phyloP scores from a whole-genome alignment of 768 basidiomycete species.

The Obba rivulosa region DNA sequence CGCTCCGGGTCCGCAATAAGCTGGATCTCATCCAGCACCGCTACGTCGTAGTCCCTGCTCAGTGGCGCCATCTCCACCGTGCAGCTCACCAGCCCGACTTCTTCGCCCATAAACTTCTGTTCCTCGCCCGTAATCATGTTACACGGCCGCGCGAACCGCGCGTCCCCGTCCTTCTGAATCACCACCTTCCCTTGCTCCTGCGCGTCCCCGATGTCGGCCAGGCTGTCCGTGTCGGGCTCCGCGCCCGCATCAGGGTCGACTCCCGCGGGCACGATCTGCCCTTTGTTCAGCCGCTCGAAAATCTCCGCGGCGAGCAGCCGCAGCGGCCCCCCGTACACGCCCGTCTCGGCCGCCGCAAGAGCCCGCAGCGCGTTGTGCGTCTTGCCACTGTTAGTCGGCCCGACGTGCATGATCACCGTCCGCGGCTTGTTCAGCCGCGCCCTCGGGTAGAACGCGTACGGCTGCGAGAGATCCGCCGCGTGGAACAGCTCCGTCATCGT shows the following conservation, averaged over 20 bases:
- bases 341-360: constrained; percentile 65
- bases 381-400: constrained; percentile 97
- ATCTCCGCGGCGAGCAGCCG: constrained; percentile 94
- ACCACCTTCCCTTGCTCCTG: constrained; percentile 7
- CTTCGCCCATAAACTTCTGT: constrained; percentile 56
- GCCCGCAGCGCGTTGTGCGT: constrained; percentile 91
- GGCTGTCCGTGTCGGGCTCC: constrained; percentile 31
- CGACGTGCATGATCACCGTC: constrained; percentile 91
- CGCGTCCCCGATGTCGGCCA: constrained; percentile 25
- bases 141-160: constrained; percentile 53
- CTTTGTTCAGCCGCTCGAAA: constrained; percentile 85
- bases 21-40: constrained; percentile 96
- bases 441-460: constrained; percentile 40
- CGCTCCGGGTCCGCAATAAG: constrained; percentile 80
- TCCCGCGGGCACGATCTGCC: constrained; percentile 78
- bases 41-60: constrained; percentile 55
- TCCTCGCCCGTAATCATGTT: constrained; percentile 95
- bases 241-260: constrained; percentile 36
- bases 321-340: constrained; percentile 88
- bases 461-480: constrained; percentile 38
- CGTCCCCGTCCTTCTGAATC: constrained; percentile 32
- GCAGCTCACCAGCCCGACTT: constrained; percentile 62
- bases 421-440: constrained; percentile 57
- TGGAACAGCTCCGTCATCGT: constrained; percentile 31
- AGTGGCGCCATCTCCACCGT: constrained; percentile 88